These are phyloP conservation scores for Acacia pycnantha DNA, from an alignment of 331 rosid genomes.

Conservation along the genomic window DNA sequence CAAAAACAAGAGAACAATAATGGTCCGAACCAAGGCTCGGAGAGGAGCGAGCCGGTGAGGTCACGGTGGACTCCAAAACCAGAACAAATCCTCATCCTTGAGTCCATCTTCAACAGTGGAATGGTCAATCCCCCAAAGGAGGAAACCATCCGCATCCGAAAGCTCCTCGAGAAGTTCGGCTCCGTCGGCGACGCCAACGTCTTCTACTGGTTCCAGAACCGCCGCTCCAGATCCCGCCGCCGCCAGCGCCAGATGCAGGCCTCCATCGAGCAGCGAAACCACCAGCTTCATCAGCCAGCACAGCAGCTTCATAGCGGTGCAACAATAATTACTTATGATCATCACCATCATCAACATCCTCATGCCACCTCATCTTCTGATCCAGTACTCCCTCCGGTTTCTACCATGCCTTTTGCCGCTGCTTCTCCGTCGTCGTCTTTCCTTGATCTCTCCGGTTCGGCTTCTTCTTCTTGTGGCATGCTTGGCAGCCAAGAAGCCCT, in stretches of 20 bases:
- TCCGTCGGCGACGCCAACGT: conserved; percentile 92
- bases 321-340: background rate
- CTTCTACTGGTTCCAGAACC: conserved; percentile 98
- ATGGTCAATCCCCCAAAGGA: conserved; percentile 96
- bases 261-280: conserved; percentile 41
- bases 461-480: conserved; percentile 39
- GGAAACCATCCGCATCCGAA: conserved; percentile 81
- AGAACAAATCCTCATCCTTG: conserved; percentile 84
- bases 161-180: conserved; percentile 87
- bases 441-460: conserved; percentile 32
- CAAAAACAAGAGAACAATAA: conserved; percentile 35
- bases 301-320: background rate
- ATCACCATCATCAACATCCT: background rate
- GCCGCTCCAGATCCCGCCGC: conserved; percentile 95
- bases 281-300: conserved; percentile 3
- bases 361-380: background rate
- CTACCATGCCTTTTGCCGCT: conserved; percentile 26
- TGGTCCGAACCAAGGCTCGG: conserved; percentile 46
- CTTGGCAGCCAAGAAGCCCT: conserved; percentile 29
- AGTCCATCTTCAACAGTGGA: conserved; percentile 98
- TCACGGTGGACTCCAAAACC: conserved; percentile 99
- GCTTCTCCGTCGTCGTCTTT: background rate
- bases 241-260: conserved; percentile 94
- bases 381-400: background rate
- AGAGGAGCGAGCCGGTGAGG: conserved; percentile 73